Base-by-base conservation (phyloP, 176 grass and related monocot species). In the Aechmea fasciata region DNA sequence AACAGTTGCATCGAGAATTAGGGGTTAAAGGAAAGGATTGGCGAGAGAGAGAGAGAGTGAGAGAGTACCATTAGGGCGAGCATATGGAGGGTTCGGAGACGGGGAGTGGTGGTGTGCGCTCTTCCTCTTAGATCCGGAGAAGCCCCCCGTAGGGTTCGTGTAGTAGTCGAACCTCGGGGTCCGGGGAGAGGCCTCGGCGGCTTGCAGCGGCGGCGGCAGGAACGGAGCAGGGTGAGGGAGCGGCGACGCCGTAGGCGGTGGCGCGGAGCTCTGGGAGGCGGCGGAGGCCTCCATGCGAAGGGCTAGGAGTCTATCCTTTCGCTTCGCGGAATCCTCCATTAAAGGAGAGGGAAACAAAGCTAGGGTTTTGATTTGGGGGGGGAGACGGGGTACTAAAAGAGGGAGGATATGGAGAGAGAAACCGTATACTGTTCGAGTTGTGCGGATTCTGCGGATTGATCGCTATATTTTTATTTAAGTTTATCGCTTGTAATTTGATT, bases 291-390 rank as follows among this genome's bases (percentile, higher is more conserved):
- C 73, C 11, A 71, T 13, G 14, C 81, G 69, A 19, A 78, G 18
- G 57, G 75, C 52, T 12, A 68, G 68, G 14, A 83, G 23, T 52
- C 49, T 78, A 29, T 77, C 74, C 47, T 49, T 64, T 49, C 74
- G 26, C 13, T 67, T 83, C 51, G 19, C 73, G 15, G 73, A 63
- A 20, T 77, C 73, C 48, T 82, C 80, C 80, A 83, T 83, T 19
- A 25, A 75, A 67, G 51, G 20, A 14, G 66, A 49, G 28, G 48
- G 53, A 19, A 63, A 47, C 5, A 17, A 63, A 63, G 48, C 28
- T 12, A 51, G 1, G 19, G 24, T 29, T 24, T 68, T 68, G 65
- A 20, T 68, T 41, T 41, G 3, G 65, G 65, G 65, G 65, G 14
- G 20, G 11, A 68, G 19, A 68, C 33, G 33, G 33, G 33, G 33